Percentiles rank a stretch among this genome's conserved stretches.
Evolutionary conservation across 2,329 filamentous ascomycete genomes (phyloP).

Genomic region (Teratosphaeria zuluensis): DNA sequence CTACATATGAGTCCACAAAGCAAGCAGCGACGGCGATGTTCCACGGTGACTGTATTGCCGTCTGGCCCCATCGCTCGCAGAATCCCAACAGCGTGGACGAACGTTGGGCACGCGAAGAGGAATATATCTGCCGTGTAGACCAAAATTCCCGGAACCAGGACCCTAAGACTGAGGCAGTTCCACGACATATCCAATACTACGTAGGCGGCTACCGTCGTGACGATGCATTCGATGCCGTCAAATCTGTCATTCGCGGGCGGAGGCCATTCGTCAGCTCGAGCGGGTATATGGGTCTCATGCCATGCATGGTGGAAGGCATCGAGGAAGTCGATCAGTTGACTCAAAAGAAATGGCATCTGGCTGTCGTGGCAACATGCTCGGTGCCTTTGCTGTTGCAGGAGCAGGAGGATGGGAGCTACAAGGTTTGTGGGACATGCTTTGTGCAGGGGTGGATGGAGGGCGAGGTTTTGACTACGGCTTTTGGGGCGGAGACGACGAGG

Average conservation of each 20-base stretch:
- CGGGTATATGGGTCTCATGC: constrained; percentile 7
- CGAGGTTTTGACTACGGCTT: not conserved
- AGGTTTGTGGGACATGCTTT: not conserved
- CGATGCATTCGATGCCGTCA: constrained; percentile 4
- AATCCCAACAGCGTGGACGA: not conserved
- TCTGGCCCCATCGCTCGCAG: constrained; percentile 4
- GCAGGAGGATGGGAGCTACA: not conserved
- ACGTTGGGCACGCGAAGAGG: not conserved
- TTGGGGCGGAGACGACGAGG: not conserved
- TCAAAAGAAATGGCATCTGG: not conserved
- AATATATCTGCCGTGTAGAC: not conserved
- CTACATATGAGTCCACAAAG: not conserved
- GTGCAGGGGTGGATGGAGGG: constrained; percentile 1
- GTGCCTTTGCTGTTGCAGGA: constrained; percentile 6
- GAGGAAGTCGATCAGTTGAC: not conserved
- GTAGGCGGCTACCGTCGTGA: constrained; percentile 2
- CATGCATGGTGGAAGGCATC: not conserved
- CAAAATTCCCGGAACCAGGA: not conserved
- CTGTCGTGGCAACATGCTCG: constrained; percentile 4
- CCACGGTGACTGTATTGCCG: constrained; percentile 3
- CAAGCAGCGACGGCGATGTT: constrained; percentile 6
- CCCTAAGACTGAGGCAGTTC: not conserved
- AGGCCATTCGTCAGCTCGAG: constrained; percentile 3
- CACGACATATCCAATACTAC: constrained; percentile 2
- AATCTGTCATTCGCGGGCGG: constrained; percentile 1